phyloP scores from a whole-genome alignment of 1,139 yeast species.

The Saccharomyces pastorianus region DNA sequence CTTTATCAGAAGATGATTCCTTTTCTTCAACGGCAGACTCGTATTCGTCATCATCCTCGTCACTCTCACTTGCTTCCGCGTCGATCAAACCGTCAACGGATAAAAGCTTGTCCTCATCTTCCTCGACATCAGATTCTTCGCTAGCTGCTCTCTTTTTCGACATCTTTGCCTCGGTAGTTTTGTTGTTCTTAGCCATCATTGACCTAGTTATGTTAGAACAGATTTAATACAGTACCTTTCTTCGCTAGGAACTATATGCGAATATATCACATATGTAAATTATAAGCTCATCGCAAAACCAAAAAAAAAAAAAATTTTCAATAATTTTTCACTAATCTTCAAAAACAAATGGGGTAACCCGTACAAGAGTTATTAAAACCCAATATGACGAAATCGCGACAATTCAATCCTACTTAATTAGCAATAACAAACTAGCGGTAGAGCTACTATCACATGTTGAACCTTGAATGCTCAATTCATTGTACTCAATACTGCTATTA shows the following conservation, averaged over 20 bases:
- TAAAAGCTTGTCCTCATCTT: slow-evolving; percentile 31
- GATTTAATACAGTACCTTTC: neutral
- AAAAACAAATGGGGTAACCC: neutral
- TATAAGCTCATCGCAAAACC: slow-evolving; percentile 5
- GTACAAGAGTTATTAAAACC: neutral
- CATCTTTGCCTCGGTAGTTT: slow-evolving; percentile 3
- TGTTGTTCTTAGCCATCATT: slow-evolving; percentile 8
- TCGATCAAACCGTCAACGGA: slow-evolving; percentile 36
- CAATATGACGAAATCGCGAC: no score
- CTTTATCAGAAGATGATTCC: slow-evolving; percentile 7
- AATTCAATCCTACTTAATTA: no score
- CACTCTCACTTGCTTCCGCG: slow-evolving; percentile 23
- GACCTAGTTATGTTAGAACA: neutral
- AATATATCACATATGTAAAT: neutral
- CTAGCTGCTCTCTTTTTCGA: slow-evolving; percentile 19
- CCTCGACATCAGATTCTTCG: slow-evolving; percentile 19
- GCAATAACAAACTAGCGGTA: no score
- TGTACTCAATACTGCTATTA: no score
- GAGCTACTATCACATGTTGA: no score
- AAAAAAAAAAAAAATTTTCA: neutral
- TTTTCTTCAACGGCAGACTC: slow-evolving; percentile 17
- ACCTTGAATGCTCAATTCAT: no score
- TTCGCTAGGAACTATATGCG: neutral
- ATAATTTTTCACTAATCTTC: neutral
- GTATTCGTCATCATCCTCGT: slow-evolving; percentile 21